A percentile compares a stretch with the other conserved stretches of the same genome.
Conservation (phyloP, 805 yeast genomes). For the Teunomyces funiuensis region DNA sequence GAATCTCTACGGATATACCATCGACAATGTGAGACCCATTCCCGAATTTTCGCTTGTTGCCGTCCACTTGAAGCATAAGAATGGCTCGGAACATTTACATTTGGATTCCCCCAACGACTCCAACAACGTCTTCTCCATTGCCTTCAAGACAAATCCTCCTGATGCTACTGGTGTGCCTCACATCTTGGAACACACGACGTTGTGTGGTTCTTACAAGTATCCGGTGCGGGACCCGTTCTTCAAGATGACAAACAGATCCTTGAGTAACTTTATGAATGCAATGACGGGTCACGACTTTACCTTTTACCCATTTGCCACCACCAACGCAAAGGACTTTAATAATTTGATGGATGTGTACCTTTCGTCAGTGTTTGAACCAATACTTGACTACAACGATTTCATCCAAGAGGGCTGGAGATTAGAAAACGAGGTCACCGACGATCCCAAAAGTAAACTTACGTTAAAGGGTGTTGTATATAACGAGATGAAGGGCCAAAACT, state of each 20-base stretch:
- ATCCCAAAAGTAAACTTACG: constrained; percentile 57
- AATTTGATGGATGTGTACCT: constrained; percentile 86
- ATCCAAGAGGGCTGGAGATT: constrained; percentile 97
- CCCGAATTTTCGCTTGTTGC: constrained; percentile 85
- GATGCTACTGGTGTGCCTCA: constrained; percentile 96
- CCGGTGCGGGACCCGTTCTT: constrained; percentile 98
- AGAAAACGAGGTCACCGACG: constrained; percentile 65
- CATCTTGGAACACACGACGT: constrained; percentile 90
- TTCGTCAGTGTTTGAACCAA: constrained; percentile 83
- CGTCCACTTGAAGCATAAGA: constrained; percentile 66
- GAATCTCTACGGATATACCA: constrained; percentile 62
- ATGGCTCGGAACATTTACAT: constrained; percentile 83
- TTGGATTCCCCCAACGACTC: constrained; percentile 74
- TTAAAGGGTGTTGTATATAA: constrained; percentile 97
- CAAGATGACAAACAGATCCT: constrained; percentile 93
- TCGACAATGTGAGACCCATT: constrained; percentile 62
- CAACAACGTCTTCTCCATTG: constrained; percentile 86
- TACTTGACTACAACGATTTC: constrained; percentile 77
- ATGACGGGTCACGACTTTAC: constrained; percentile 98
- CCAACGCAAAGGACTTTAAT: constrained; percentile 75
- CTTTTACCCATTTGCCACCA: constrained; percentile 93
- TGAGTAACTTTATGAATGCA: constrained; percentile 96
- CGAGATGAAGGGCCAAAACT: constrained; percentile 97
- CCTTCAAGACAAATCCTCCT: constrained; percentile 93
- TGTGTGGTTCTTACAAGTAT: constrained; percentile 88